Evolutionary conservation across 257 asterid genomes (phyloP).

Genomic region (Galeopsis tetrahit): DNA sequence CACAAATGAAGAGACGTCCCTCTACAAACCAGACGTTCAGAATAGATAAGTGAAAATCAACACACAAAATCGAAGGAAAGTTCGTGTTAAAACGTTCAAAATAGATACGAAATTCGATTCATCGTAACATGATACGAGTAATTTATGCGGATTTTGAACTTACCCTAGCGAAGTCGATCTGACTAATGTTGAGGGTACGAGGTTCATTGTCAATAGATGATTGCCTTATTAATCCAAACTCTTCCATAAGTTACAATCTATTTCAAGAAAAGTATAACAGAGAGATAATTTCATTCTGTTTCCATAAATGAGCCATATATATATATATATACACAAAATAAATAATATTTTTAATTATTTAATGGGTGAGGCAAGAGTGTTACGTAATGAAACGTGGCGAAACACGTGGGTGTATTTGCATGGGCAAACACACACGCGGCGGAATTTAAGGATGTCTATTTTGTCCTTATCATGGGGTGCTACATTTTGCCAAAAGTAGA

Average conservation of each 20-base stretch:
- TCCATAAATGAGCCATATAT: background rate
- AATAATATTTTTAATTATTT: background rate
- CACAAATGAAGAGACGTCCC: too few species aligned
- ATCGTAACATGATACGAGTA: background rate
- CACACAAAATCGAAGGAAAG: conserved; percentile 20
- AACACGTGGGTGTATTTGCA: conserved; percentile 19
- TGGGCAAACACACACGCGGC: background rate
- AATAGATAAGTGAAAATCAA: too few species aligned
- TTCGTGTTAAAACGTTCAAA: too few species aligned
- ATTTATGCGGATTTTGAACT: background rate
- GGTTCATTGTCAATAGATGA: conserved; percentile 53
- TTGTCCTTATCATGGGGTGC: background rate
- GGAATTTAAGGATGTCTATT: background rate
- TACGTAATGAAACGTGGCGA: conserved; percentile 34
- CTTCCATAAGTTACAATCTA: conserved; percentile 2
- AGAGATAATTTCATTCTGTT: background rate
- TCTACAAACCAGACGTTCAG: too few species aligned
- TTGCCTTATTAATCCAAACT: conserved; percentile 30
- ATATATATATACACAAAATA: background rate
- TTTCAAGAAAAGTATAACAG: background rate
- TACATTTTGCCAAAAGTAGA: background rate
- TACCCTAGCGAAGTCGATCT: conserved; percentile 46
- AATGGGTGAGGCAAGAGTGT: background rate
- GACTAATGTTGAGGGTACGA: conserved; percentile 42
- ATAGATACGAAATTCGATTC: too few species aligned